These are phyloP conservation scores for Rhynchospora breviuscula DNA, from an alignment of 176 grass and related monocot genomes.

Conservation along the genomic window DNA sequence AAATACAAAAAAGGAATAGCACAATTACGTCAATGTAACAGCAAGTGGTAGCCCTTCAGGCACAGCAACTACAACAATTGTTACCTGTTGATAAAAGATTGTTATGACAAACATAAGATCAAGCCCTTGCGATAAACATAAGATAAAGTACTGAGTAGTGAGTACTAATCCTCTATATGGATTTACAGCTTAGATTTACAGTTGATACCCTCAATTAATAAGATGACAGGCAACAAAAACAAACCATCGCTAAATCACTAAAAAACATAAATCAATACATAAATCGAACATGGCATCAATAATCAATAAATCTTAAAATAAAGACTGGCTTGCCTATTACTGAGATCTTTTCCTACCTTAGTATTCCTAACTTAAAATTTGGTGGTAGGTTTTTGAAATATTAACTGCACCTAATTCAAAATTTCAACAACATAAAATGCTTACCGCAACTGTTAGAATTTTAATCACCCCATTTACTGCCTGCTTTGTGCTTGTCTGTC, in stretches of 20 bases:
- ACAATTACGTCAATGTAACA: conserved; percentile 90
- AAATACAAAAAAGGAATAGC: neutral
- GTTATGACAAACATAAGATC: neutral
- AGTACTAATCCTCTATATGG: too few species aligned
- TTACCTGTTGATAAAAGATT: conserved; percentile 43
- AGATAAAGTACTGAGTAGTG: too few species aligned
- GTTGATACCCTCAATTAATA: too few species aligned
- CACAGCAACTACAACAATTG: conserved; percentile 86
- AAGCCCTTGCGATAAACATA: neutral
- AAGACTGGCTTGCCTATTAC: too few species aligned
- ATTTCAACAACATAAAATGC: conserved; percentile 18
- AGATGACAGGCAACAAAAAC: too few species aligned
- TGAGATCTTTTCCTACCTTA: neutral
- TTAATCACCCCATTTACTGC: conserved; percentile 56
- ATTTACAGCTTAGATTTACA: too few species aligned
- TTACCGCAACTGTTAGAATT: conserved; percentile 91
- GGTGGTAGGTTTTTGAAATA: neutral
- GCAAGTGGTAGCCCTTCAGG: conserved; percentile 94
- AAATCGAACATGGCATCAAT: too few species aligned
- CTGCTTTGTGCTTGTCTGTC: conserved; percentile 59
- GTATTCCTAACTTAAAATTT: too few species aligned
- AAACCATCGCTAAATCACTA: too few species aligned
- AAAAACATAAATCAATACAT: too few species aligned
- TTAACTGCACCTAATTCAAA: neutral
- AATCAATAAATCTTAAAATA: neutral